A percentile compares a stretch with the other conserved stretches of the same genome.
Conservation (phyloP, 306 rosid species). For the Astragalus membranaceus region DNA sequence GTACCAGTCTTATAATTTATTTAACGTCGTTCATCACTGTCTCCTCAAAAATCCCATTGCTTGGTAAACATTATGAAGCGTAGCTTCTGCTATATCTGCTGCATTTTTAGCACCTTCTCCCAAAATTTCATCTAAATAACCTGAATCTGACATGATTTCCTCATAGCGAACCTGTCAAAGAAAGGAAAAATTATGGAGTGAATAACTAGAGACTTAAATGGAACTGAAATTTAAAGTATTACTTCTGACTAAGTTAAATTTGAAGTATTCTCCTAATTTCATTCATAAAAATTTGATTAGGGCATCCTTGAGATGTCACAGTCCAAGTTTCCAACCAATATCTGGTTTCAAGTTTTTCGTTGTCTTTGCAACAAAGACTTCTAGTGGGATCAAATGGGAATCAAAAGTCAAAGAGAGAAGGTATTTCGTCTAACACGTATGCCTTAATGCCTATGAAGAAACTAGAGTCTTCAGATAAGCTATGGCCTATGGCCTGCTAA, state of each 20-base stretch:
- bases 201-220: not conserved
- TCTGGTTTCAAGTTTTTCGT: not conserved
- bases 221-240: not conserved
- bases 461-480: not conserved
- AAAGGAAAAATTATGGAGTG: not conserved
- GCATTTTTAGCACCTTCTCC: constrained; percentile 80
- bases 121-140: constrained; percentile 75
- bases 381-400: not conserved
- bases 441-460: not conserved
- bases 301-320: not conserved
- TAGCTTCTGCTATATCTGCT: constrained; percentile 64
- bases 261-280: not conserved
- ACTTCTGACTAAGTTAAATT: not conserved
- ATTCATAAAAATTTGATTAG: not conserved
- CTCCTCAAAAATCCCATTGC: constrained; percentile 88
- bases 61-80: constrained; percentile 71
- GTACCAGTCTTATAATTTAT: constrained; percentile 18
- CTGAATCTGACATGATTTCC: constrained; percentile 74
- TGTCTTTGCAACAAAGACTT: not conserved
- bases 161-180: constrained; percentile 69
- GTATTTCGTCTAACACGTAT: not conserved
- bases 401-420: not conserved
- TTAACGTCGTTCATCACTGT: constrained; percentile 33
- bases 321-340: not conserved
- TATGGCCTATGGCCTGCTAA: not conserved